Evolutionary conservation across 371 early-diverging fungal genomes (phyloP), one percentile per base, ranked within the genome.

Genomic region (Rhizopus delemar): DNA sequence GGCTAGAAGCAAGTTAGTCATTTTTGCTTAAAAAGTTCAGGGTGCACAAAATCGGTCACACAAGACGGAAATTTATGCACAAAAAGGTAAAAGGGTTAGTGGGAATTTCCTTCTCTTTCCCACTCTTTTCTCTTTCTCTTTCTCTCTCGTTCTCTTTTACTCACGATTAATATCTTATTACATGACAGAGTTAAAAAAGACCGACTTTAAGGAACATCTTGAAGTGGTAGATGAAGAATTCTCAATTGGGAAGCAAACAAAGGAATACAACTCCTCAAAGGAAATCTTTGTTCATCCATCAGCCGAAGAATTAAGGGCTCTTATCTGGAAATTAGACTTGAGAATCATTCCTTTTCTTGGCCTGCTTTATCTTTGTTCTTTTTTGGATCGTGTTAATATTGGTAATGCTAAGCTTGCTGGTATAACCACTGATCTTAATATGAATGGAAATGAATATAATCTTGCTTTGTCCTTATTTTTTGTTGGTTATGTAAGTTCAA

Each of bases 371-470:
- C 73, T 83, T 8, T 76, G 75, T 48, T 76, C 76, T 16, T 83
- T 81, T 62, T 66, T 83, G 46, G 83, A 83, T 63, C 73, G 83
- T 45, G 73, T 74, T 9, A 83, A 83, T 50, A 79, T 83, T 43
- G 81, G 82, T 28, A 86, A 86, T 60, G 86, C 86, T 12, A 82
- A 86, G 69, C 65, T 86, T 5, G 84, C 84, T 15, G 82, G 83
- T 16, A 56, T 86, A 4, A 62, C 60, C 12, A 43, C 29, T 0
- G 81, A 82, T 52, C 59, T 86, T n/a, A 46, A 62, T 48, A 70
- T 86, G 8, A 75, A 70, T 34, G 29, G 70, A 22, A 62, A 48
- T 22, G 76, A 85, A 15, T 87, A 84, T 58, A 81, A 83, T 51
- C 63, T 80, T 72, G 76, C 86, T 12, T 53, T 86, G 15, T 86